phyloP scores from a whole-genome alignment of 176 grass and related monocot genomes.

The bread wheat (Triticum aestivum) region DNA sequence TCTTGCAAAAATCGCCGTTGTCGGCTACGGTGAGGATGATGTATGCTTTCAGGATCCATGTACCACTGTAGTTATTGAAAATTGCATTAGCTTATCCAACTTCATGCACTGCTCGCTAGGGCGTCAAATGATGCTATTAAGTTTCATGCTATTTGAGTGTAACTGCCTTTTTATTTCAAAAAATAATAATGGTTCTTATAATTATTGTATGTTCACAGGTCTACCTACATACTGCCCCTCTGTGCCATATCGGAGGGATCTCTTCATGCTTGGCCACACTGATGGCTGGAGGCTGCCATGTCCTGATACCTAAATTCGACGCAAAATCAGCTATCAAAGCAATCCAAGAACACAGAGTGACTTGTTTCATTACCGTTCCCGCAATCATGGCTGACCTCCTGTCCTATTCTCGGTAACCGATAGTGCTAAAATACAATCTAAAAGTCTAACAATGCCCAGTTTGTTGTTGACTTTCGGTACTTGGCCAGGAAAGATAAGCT shows the following conservation, averaged over 20 bases:
- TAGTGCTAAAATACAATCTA: background rate
- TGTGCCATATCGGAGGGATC: constrained; percentile 90
- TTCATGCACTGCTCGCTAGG: background rate
- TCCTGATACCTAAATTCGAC: constrained; percentile 73
- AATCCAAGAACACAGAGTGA: constrained; percentile 56
- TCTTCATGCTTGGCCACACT: constrained; percentile 78
- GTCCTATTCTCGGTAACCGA: constrained; percentile 49
- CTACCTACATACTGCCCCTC: constrained; percentile 76
- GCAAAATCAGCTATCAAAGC: constrained; percentile 48
- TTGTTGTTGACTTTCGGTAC: background rate
- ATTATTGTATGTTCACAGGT: constrained; percentile 40
- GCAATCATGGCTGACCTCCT: constrained; percentile 84
- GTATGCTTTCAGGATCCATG: constrained; percentile 63
- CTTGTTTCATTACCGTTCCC: constrained; percentile 88
- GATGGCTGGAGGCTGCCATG: constrained; percentile 72
- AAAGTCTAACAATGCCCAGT: background rate
- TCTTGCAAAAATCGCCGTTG: constrained; percentile 77
- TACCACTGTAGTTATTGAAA: background rate
- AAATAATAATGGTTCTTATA: background rate
- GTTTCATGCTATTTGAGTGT: background rate
- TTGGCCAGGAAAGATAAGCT: constrained; percentile 47
- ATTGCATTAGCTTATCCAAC: background rate
- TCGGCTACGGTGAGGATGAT: constrained; percentile 87
- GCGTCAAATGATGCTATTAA: background rate
- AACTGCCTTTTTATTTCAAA: background rate